These are phyloP conservation scores for Globisporangium orthogonon DNA, from an alignment of 352 stramenopile species.

Conservation along the genomic window DNA sequence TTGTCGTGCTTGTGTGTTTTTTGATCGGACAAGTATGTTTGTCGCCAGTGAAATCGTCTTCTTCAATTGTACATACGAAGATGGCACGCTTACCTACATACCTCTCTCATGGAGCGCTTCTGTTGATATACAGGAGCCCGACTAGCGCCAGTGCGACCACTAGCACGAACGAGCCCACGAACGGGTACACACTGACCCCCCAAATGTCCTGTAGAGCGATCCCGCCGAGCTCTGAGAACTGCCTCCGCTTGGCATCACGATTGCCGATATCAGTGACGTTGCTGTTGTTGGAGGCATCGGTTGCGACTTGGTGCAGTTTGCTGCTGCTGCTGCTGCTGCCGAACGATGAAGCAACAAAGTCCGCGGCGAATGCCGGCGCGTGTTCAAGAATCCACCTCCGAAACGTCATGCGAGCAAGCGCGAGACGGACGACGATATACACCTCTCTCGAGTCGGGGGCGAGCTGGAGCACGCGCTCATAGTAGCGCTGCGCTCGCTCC, in stretches of 20 bases:
- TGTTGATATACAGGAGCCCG: conserved; percentile 1
- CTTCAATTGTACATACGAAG: background rate
- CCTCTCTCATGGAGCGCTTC: background rate
- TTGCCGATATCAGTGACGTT: background rate
- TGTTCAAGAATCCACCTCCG: conserved; percentile 24
- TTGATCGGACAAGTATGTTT: background rate
- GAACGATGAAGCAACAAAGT: conserved; percentile 3
- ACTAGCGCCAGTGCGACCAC: conserved; percentile 1
- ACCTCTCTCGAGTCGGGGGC: conserved; percentile 21
- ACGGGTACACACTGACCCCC: conserved; percentile 1
- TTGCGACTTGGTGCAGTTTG: background rate
- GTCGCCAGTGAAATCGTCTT: background rate
- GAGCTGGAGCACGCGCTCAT: conserved; percentile 46
- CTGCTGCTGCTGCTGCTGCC: background rate
- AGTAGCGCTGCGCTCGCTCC: conserved; percentile 55
- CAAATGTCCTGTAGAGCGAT: conserved; percentile 7
- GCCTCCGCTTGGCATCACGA: background rate
- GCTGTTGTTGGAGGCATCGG: background rate
- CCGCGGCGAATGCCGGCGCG: conserved; percentile 15
- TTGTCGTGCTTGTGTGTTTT: background rate
- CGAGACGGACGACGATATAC: conserved; percentile 29
- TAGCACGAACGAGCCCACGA: background rate
- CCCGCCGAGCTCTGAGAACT: conserved; percentile 6
- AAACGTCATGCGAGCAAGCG: conserved; percentile 24
- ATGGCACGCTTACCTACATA: background rate